Evolutionary conservation across 495 filamentous ascomycete species (phyloP).

Genomic region (Neurospora hispaniola): DNA sequence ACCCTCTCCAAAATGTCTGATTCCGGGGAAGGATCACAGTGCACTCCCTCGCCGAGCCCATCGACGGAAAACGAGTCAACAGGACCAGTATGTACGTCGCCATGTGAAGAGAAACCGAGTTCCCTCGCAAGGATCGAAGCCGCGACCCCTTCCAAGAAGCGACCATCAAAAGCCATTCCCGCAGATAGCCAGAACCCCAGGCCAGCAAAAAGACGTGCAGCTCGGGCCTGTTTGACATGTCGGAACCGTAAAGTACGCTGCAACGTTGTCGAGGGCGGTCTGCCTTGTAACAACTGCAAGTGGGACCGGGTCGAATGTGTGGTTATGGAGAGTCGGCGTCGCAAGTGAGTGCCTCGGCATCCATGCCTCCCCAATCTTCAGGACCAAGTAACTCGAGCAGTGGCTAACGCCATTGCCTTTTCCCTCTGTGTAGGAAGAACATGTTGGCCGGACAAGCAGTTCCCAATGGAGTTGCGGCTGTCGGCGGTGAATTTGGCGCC

Average conservation of each 20-base stretch:
- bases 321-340: conserved; percentile 80
- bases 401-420: not conserved
- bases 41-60: not conserved
- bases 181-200: conserved; percentile 23
- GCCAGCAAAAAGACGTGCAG: conserved; percentile 62
- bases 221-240: conserved; percentile 80
- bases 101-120: conserved; percentile 5
- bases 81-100: not conserved
- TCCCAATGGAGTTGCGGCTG: not conserved
- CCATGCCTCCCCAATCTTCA: not conserved
- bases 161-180: conserved; percentile 14
- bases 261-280: conserved; percentile 75
- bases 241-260: conserved; percentile 85
- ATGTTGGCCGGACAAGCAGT: not conserved
- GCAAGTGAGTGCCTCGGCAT: conserved; percentile 52
- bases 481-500: not conserved
- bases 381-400: not conserved
- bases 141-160: conserved; percentile 24
- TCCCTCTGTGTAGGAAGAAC: not conserved
- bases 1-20: not conserved
- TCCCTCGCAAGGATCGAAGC: conserved; percentile 4
- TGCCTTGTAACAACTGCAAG: conserved; percentile 79
- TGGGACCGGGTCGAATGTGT: conserved; percentile 82
- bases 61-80: not conserved
- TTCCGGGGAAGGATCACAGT: not conserved